Conservation (phyloP, 225 moss, liverwort and hornwort species). For the Sphagnum tenellum region DNA sequence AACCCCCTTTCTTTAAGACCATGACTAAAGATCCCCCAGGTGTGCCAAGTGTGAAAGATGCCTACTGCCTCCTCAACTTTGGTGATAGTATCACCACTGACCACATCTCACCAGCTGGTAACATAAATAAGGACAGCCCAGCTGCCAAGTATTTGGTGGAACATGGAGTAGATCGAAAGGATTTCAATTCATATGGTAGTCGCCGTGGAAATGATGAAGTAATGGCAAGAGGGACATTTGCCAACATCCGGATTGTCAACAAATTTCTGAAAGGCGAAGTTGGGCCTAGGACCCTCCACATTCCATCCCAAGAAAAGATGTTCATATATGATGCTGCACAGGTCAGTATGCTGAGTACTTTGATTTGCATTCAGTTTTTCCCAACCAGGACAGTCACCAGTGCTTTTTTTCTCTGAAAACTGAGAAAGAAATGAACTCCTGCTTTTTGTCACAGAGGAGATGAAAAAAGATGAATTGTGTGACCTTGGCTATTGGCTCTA, state of each 20-base stretch:
- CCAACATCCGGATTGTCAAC: conserved; percentile 92
- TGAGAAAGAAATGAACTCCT: too few relatives aligned
- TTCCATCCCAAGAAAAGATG: conserved; percentile 73
- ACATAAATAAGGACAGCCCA: conserved; percentile 85
- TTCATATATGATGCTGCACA: conserved; percentile 72
- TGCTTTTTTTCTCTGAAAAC: too few relatives aligned
- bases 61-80: conserved; percentile 71
- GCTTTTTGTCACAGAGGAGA: too few relatives aligned
- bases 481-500: too few relatives aligned
- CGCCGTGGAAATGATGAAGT: conserved; percentile 88
- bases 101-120: conserved; percentile 97
- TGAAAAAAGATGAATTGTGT: too few relatives aligned
- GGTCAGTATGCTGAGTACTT: conserved; percentile 19
- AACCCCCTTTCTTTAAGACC: conserved; percentile 81
- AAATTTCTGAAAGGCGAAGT: conserved; percentile 84
- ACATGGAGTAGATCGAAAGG: conserved; percentile 63
- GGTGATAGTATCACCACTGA: conserved; percentile 98
- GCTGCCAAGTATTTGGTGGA: conserved; percentile 68
- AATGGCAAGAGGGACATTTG: conserved; percentile 96
- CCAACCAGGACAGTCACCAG: background rate
- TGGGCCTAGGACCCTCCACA: conserved; percentile 78
- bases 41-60: conserved; percentile 69
- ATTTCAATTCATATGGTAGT: conserved; percentile 97
- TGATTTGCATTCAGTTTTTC: background rate
- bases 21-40: conserved; percentile 83